Evolutionary conservation across 768 basidiomycete species (phyloP), one percentile per base, ranked within the genome.

Genomic region (Cyclocybe cylindracea): DNA sequence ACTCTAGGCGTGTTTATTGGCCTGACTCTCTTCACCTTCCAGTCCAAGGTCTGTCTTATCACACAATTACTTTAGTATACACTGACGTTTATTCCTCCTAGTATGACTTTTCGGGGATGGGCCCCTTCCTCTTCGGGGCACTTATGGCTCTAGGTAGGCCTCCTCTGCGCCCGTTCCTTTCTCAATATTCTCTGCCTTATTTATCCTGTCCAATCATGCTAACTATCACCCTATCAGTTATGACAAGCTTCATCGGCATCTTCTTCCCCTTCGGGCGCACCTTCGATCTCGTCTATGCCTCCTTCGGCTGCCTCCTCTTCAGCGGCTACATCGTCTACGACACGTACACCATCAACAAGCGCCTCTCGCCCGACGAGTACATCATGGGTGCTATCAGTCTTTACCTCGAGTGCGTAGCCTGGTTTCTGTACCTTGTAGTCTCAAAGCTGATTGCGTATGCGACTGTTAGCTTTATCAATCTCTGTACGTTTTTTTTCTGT

Each of bases 41-140:
- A 96, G 68, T 91, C 90, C 51, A 96, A 96, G 78, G 90, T 89
- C 55, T 14, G 76, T 54, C 37, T 37, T 2, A 11, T 35, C 53
- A 35, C 51, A 8, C 42, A 39, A 16, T 9, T 16, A 13, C 44
- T 6, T 9, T 24, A 24, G 39, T n/a, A 10, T 29, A 19, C 33
- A 35, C 19, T 42, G 37, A 32, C 44, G 4, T 39, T 50, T 35
- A 55, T 16, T 48, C n/a, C 34, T 43, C 14, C 46, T 38, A 92
- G 89, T 97, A 93, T 70, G 95, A 98, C 73, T 98, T 99, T 71
- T 88, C 86, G 10, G 90, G 90, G 47, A 83, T 97, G 75, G 94
- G 86, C 0, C 91, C 95, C 1, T 96, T 88, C 83, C 78, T 98
- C 29, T 95, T 94, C 59, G 91, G 82, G 13, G 88, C 83, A 43